phyloP scores from a whole-genome alignment of 2,329 filamentous ascomycete genomes.

The Drechslerella coelobrocha region DNA sequence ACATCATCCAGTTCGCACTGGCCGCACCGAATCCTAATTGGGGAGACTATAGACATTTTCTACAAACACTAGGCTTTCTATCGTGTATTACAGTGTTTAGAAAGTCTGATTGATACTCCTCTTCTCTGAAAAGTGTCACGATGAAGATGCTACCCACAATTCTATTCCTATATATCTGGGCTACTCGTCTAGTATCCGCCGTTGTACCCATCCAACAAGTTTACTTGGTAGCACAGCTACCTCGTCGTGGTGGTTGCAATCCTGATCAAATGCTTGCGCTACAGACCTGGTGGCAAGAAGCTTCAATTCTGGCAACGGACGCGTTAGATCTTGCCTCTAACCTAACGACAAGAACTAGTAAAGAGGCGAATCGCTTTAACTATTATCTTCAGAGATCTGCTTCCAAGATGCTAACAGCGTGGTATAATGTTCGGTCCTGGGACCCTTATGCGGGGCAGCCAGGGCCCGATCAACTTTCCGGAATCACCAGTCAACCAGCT shows the following conservation, averaged over 20 bases:
- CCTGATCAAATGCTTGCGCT: neutral
- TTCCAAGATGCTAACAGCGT: neutral
- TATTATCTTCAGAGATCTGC: neutral
- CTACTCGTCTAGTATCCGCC: neutral
- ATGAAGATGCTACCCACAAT: no score
- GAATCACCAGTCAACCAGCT: neutral
- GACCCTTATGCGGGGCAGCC: neutral
- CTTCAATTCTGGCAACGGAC: neutral
- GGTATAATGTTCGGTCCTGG: neutral
- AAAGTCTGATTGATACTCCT: no score
- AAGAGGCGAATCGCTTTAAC: neutral
- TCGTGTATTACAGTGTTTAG: no score
- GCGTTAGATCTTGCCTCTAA: neutral
- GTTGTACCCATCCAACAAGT: neutral
- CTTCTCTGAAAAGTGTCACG: no score
- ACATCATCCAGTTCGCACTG: no score
- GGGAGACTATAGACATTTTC: no score
- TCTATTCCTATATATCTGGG: neutral
- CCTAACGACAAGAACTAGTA: neutral
- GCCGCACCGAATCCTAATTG: no score
- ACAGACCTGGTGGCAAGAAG: neutral
- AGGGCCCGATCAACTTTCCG: neutral
- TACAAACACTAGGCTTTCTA: no score
- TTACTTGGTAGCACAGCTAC: neutral
- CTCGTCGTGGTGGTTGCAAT: neutral